Percentiles rank a stretch among this genome's conserved stretches.
These are phyloP conservation scores for Ustilago trichophora DNA, from an alignment of 1,284 basidiomycete species.

Conservation along the genomic window DNA sequence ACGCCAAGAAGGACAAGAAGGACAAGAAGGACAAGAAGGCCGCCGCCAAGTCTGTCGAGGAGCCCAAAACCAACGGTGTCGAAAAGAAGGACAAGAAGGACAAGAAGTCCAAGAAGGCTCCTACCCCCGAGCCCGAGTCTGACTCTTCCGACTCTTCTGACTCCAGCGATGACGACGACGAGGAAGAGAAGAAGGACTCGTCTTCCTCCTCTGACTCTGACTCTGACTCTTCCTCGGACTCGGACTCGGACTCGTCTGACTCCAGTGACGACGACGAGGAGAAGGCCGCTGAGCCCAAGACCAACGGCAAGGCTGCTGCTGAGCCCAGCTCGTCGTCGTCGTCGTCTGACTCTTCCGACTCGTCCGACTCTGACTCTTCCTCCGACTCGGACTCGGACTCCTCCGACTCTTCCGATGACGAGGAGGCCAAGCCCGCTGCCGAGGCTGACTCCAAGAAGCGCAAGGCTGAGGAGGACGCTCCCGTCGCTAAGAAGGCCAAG, in stretches of 20 bases:
- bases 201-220: conserved; percentile 5
- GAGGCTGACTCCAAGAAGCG: conserved; percentile 73
- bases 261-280: conserved; percentile 21
- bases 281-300: conserved; percentile 32
- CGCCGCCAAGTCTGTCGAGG: conserved; percentile 24
- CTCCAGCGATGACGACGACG: conserved; percentile 11
- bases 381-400: conserved; percentile 41
- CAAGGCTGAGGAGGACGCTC: conserved; percentile 78
- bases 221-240: conserved; percentile 6
- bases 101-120: conserved; percentile 47
- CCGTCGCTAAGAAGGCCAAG: conserved; percentile 84
- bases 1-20: conserved; percentile 40
- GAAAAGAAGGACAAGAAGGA: conserved; percentile 55
- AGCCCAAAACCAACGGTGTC: conserved; percentile 41
- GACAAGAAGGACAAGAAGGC: conserved; percentile 45
- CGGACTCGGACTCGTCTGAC: conserved; percentile 8
- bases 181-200: conserved; percentile 6
- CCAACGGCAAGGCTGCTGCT: conserved; percentile 44
- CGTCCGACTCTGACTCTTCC: conserved; percentile 32
- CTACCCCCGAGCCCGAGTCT: conserved; percentile 43
- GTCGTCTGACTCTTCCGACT: conserved; percentile 27
- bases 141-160: conserved; percentile 4
- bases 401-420: conserved; percentile 47
- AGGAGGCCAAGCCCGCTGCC: conserved; percentile 65
- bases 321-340: conserved; percentile 29